Conservation (phyloP, 176 grass and related monocot species). For the Eleusine indica region DNA sequence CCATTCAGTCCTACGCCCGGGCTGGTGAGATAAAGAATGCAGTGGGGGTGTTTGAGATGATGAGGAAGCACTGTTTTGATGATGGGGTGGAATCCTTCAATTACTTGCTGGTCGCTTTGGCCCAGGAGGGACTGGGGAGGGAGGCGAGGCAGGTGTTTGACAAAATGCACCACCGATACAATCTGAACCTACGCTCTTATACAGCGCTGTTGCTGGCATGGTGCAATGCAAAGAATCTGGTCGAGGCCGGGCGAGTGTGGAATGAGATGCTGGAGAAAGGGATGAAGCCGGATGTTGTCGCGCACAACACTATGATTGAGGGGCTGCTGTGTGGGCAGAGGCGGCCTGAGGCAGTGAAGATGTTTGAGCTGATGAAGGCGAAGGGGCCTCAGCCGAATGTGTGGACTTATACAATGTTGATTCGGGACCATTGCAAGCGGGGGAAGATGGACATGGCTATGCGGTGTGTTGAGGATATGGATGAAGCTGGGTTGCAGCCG, state of each 20-base stretch:
- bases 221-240: constrained; percentile 79
- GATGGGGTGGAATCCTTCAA: constrained; percentile 79
- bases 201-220: constrained; percentile 66
- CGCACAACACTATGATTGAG: constrained; percentile 86
- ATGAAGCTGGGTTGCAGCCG: constrained; percentile 44
- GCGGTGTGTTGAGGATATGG: constrained; percentile 71
- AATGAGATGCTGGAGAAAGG: constrained; percentile 85
- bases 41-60: constrained; percentile 67
- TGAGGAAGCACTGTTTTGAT: constrained; percentile 66
- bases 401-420: constrained; percentile 78
- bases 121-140: constrained; percentile 62
- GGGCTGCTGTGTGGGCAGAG: constrained; percentile 76
- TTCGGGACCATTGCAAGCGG: constrained; percentile 69
- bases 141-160: constrained; percentile 74
- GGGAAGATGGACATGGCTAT: constrained; percentile 87
- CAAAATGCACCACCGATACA: constrained; percentile 60
- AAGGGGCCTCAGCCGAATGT: constrained; percentile 80
- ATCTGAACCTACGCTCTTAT: constrained; percentile 68
- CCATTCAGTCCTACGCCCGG: constrained; percentile 55
- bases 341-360: constrained; percentile 73
- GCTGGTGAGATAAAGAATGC: constrained; percentile 81
- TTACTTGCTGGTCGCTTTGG: constrained; percentile 70
- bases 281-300: constrained; percentile 67
- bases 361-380: constrained; percentile 93
- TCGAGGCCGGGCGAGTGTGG: constrained; percentile 74